A percentile compares a stretch with the other conserved stretches of the same genome.
phyloP scores from a whole-genome alignment of 768 basidiomycete genomes.

The Russula sp. region DNA sequence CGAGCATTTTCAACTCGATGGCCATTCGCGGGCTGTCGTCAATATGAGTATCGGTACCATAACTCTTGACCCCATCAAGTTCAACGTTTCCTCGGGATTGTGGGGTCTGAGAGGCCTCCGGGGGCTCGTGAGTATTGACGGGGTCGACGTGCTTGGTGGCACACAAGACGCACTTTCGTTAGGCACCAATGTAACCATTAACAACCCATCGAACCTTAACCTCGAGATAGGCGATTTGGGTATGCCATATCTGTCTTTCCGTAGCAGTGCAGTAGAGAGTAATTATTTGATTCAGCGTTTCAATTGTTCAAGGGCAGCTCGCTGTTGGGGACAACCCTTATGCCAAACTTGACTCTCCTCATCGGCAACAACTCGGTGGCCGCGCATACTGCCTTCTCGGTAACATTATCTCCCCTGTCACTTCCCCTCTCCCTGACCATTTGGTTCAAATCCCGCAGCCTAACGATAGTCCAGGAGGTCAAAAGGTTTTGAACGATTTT shows the following conservation, averaged over 20 bases:
- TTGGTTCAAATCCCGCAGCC: constrained; percentile 35
- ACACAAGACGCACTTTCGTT: constrained; percentile 52
- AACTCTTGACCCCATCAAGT: constrained; percentile 63
- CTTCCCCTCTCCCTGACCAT: not conserved
- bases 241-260: constrained; percentile 31
- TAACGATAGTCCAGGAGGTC: constrained; percentile 53
- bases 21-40: constrained; percentile 54
- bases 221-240: constrained; percentile 57
- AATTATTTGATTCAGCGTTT: constrained; percentile 37
- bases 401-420: not conserved
- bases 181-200: constrained; percentile 53
- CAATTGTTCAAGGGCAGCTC: constrained; percentile 48
- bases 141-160: constrained; percentile 63
- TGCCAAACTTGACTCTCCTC: constrained; percentile 53
- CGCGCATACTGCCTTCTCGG: constrained; percentile 48
- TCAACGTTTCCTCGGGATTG: constrained; percentile 59
- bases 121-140: constrained; percentile 46
- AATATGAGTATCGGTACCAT: constrained; percentile 59
- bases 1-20: constrained; percentile 53
- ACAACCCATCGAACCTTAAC: constrained; percentile 64
- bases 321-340: constrained; percentile 51
- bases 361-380: constrained; percentile 55
- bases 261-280: not conserved
- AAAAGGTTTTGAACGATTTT: constrained; percentile 61
- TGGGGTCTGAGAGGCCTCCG: constrained; percentile 57